Evolutionary conservation across 306 rosid genomes (phyloP).

Genomic region (Lupinus albus): DNA sequence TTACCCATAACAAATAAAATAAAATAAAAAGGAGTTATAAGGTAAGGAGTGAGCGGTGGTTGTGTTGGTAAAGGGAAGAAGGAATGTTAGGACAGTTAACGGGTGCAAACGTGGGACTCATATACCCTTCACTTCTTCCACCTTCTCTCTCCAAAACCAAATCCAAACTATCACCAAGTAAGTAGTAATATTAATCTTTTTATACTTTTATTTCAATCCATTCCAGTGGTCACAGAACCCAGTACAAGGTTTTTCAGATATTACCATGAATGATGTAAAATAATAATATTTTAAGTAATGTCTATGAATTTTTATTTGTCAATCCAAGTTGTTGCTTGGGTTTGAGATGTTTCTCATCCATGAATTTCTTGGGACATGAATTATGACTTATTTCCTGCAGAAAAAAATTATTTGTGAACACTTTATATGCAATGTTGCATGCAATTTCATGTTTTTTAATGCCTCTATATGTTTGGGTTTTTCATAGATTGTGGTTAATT

Average conservation of each 20-base stretch:
- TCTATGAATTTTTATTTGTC: neutral
- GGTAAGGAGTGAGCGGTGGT: too few relatives aligned
- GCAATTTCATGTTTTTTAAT: conserved; percentile 15
- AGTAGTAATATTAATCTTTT: conserved; percentile 36
- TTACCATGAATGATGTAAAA: neutral
- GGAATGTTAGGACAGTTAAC: conserved; percentile 33
- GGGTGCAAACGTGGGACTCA: conserved; percentile 56
- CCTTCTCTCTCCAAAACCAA: conserved; percentile 54
- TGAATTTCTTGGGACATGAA: neutral
- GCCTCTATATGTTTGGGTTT: neutral
- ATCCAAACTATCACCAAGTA: conserved; percentile 55
- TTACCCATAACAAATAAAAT: too few relatives aligned
- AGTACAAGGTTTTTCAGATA: conserved; percentile 8
- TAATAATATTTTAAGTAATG: neutral
- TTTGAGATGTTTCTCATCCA: conserved; percentile 3
- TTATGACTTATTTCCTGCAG: neutral
- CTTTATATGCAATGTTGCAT: neutral
- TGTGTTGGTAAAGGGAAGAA: too few relatives aligned
- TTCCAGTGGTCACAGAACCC: conserved; percentile 3
- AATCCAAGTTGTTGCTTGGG: neutral
- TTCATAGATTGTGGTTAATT: neutral
- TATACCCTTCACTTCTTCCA: conserved; percentile 49
- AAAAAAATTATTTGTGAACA: neutral
- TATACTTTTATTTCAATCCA: neutral
- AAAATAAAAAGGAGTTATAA: too few relatives aligned